Evolutionary conservation across 164 flowering plant genomes (phyloP), one percentile per base, ranked within the genome.

Genomic region (Vitis amurensis): DNA sequence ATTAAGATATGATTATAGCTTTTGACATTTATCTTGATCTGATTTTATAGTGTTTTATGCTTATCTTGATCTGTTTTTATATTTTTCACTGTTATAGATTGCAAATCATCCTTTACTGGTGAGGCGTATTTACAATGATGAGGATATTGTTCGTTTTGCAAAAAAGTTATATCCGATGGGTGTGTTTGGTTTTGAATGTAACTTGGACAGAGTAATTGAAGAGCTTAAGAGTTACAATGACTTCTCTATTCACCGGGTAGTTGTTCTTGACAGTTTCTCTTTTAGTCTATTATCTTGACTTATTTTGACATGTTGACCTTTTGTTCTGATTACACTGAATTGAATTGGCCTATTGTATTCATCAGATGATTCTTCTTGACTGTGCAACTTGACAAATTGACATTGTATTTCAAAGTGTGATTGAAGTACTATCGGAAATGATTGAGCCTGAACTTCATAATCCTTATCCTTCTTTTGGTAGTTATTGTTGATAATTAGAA

Each of bases 101-200:
- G 97, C 99, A 75, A 94, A 94, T 80, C 99, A 94, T 83, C 97
- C 98, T 63, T 87, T 94, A 74, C 74, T 94, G 65, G 91, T 92
- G 75, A 87, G 99, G 87, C 92, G 97, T 27, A 81, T 89, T 17
- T 94, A 89, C 86, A 85, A 73, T 57, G 94, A 94, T 71, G 81
- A 76, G 69, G 99, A 92, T 83, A 85, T 91, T 79, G 78, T 82
- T 75, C 89, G 91, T 55, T 80, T 87, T 77, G 97, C 97, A 55
- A 88, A 74, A 79, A 78, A 76, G 73, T 74, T 94, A 79, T 83
- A 91, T 74, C 91, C 95, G 50, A 84, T 74, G 78, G 99, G 99
- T 71, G 91, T 87, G 48, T 94, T 94, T 85, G 99, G 98, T 59
- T 87, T 78, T 76, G 92, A 92, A 67, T 95, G 99, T 73, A 89